These are phyloP conservation scores for Aspergillus sp. DNA, from an alignment of 2,329 filamentous ascomycete species.

Conservation along the genomic window DNA sequence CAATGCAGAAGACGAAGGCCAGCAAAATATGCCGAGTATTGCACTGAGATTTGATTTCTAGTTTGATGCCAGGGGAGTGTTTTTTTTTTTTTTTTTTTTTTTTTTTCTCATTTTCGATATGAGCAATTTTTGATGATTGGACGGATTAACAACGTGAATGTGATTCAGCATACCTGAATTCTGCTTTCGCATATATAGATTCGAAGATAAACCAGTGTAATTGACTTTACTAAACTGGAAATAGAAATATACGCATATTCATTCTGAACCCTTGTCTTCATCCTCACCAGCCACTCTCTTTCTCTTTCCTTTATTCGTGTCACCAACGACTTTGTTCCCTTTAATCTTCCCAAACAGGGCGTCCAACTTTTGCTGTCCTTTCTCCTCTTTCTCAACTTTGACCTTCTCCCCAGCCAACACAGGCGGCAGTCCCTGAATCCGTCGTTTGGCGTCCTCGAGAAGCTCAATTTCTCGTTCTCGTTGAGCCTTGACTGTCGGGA, in stretches of 20 bases:
- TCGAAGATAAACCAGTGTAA: no score
- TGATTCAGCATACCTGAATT: no score
- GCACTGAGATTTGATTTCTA: constrained; percentile 92
- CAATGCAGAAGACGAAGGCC: constrained; percentile 47
- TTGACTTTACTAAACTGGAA: no score
- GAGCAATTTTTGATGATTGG: no score
- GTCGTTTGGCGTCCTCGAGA: constrained; percentile 28
- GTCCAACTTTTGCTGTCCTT: neutral
- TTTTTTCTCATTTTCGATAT: neutral
- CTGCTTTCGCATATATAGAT: no score
- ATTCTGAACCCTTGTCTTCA: no score
- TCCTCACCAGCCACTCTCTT: neutral
- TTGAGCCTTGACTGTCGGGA: constrained; percentile 30
- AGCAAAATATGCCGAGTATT: constrained; percentile 67
- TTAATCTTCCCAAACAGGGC: neutral
- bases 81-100: neutral
- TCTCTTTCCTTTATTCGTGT: neutral
- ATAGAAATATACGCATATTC: no score
- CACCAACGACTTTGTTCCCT: neutral
- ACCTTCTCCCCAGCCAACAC: constrained; percentile 28
- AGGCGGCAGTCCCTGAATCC: constrained; percentile 28
- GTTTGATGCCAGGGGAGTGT: neutral
- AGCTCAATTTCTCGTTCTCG: constrained; percentile 28
- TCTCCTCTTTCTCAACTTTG: constrained; percentile 10
- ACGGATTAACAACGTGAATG: no score